Conservation (phyloP, 371 early-diverging fungal species). For the Blastocladiella emersonii region DNA sequence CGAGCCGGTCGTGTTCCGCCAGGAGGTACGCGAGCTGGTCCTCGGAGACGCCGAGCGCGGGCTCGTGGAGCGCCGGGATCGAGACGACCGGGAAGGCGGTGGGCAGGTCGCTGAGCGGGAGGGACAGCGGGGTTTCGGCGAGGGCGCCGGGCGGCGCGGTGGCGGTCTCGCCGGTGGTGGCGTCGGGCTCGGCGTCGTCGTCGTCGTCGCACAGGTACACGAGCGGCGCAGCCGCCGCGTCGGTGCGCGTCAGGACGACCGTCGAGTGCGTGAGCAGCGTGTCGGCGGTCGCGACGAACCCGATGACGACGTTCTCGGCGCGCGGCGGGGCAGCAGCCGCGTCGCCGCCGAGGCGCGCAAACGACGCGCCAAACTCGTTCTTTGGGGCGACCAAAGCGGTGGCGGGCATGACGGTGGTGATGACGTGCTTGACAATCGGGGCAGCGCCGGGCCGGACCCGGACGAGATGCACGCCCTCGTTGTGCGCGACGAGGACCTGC, state of each 20-base stretch:
- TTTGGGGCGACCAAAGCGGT: no score
- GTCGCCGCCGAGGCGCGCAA: no score
- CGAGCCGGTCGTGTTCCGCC: background rate
- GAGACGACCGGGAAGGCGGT: no score
- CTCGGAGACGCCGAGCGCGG: background rate
- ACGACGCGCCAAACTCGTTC: no score
- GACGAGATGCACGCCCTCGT: background rate
- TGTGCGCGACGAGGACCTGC: background rate
- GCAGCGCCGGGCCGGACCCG: background rate
- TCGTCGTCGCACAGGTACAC: background rate
- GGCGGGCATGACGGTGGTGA: background rate
- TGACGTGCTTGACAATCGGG: background rate
- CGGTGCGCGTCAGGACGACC: background rate
- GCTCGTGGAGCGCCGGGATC: background rate
- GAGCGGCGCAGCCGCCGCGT: background rate
- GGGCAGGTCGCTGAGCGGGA: no score
- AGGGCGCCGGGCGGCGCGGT: no score
- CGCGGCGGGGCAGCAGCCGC: background rate
- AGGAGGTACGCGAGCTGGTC: background rate
- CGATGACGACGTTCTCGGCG: background rate
- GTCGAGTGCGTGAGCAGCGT: background rate
- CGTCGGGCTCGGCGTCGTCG: background rate
- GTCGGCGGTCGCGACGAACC: background rate
- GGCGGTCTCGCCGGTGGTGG: no score
- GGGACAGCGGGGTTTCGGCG: no score